Percentiles rank a stretch among this genome's conserved stretches.
Conservation (phyloP, 306 rosid species). For the Medicago arabica region DNA sequence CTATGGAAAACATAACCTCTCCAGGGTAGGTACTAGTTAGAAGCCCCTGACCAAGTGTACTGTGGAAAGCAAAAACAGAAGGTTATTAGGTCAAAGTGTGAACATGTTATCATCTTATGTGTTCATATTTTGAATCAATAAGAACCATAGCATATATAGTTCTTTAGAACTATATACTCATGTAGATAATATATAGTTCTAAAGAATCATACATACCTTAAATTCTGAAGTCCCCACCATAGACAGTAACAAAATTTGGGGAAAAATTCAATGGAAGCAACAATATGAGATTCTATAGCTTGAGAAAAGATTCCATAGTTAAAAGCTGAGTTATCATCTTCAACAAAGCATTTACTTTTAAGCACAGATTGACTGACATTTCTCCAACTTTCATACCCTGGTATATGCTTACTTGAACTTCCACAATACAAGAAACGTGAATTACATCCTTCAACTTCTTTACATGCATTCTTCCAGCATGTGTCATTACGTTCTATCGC, state of each 20-base stretch:
- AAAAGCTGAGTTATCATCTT: constrained; percentile 43
- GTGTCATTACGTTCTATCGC: constrained; percentile 78
- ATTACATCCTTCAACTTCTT: constrained; percentile 44
- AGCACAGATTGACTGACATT: constrained; percentile 56
- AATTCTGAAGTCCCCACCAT: constrained; percentile 94
- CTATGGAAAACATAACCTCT: constrained; percentile 82
- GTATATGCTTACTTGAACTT: constrained; percentile 39
- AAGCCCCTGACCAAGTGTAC: constrained; percentile 97
- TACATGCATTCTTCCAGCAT: constrained; percentile 77
- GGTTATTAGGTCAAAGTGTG: constrained; percentile 21
- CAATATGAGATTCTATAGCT: constrained; percentile 63
- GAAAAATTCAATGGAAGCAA: constrained; percentile 59
- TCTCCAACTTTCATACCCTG: constrained; percentile 60
- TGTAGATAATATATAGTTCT: neutral
- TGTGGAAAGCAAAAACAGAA: constrained; percentile 51
- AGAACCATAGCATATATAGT: too few relatives aligned
- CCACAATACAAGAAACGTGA: constrained; percentile 67
- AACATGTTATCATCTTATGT: neutral
- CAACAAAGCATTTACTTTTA: constrained; percentile 45
- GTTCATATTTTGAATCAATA: too few relatives aligned
- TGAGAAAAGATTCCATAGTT: constrained; percentile 77
- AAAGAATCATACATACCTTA: constrained; percentile 62
- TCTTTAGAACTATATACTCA: too few relatives aligned
- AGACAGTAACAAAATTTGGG: constrained; percentile 77
- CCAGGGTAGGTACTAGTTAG: constrained; percentile 74